Base-by-base conservation (phyloP, 192 early-diverging fungal species). In the Coemansia sp. region DNA sequence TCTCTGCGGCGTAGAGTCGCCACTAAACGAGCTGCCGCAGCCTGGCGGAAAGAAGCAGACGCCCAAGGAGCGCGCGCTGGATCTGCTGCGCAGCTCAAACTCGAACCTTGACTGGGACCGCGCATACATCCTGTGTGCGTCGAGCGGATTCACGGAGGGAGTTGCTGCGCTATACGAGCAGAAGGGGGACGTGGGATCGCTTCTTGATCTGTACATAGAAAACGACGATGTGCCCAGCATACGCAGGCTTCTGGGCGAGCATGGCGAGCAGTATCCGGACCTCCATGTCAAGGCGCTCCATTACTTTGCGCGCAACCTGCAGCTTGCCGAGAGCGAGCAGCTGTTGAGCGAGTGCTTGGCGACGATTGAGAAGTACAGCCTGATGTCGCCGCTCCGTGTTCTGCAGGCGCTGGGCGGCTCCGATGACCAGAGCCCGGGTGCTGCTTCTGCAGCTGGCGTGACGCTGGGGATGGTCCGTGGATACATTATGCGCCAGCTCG, bases 341-440 rank as follows among this genome's bases (percentile, higher is more conserved):
- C 62, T 90, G 61, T 61, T 89, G 4, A 19, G 76, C 16, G 88
- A 85, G 72, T 88, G 95, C 2, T 75, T 99, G 58, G 83, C 87
- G 60, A 88, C 90, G 15, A 96, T 99, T 66, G 96, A 99, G 62
- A 80, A 85, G 48, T 85, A 89, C 63, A 91, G 92, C 57, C 76
- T 99, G 10, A 75, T 99, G 69, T 91, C 94, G 26, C 94, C 94
- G 41, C 76, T 99, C 48, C 89, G 97, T 61, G 93, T 99, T 8
- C 73, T 99, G 1, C 93, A 98, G 63, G 88, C 94, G 1, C 81
- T 99, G 12, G 81, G 76, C 13, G 70, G 76, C 26, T 72, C 72
- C 2, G 81, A 75, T 10, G 58, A 90, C 46, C 26, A 3, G 26
- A 26, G 26, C 26, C 26, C 26, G 26, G 26, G 26, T 2, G 26